A percentile compares a stretch with the other conserved stretches of the same genome.
Conservation (phyloP, 352 stramenopile species). For the Globisporangium lucens region DNA sequence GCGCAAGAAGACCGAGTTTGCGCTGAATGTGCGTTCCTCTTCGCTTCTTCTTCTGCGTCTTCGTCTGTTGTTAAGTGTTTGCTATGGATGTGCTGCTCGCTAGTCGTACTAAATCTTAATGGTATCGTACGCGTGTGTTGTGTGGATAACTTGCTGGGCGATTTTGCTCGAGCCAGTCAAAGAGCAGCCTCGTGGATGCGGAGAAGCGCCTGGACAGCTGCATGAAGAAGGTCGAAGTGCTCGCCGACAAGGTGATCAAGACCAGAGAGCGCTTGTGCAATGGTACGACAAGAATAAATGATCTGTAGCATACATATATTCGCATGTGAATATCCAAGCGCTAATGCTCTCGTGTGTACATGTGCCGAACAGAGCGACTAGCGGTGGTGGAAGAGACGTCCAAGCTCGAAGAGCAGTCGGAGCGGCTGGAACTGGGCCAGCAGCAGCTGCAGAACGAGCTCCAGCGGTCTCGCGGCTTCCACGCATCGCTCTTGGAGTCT, state of each 20-base stretch:
- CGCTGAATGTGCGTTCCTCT: constrained; percentile 42
- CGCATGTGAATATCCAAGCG: neutral
- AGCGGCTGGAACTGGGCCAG: constrained; percentile 40
- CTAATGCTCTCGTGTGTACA: neutral
- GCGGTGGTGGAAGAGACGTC: constrained; percentile 51
- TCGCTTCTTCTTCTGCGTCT: neutral
- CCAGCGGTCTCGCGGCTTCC: constrained; percentile 30
- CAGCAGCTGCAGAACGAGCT: constrained; percentile 34
- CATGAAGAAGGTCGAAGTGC: constrained; percentile 54
- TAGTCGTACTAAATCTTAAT: too few relatives aligned
- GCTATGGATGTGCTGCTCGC: neutral
- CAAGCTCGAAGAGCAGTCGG: constrained; percentile 43
- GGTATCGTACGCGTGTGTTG: neutral
- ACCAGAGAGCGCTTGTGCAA: constrained; percentile 64
- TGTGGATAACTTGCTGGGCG: neutral
- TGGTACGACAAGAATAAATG: constrained; percentile 19
- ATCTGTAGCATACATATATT: neutral
- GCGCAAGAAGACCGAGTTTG: constrained; percentile 72
- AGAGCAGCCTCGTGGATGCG: constrained; percentile 44
- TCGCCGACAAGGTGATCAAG: constrained; percentile 68
- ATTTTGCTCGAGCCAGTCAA: constrained; percentile 32
- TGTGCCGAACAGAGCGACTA: constrained; percentile 37
- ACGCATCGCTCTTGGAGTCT: constrained; percentile 53
- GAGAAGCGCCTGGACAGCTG: constrained; percentile 45
- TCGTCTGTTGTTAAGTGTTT: neutral